Percentiles rank a stretch among this genome's conserved stretches.
These are phyloP conservation scores for Saitozyma podzolica DNA, from an alignment of 768 basidiomycete genomes.

Conservation along the genomic window DNA sequence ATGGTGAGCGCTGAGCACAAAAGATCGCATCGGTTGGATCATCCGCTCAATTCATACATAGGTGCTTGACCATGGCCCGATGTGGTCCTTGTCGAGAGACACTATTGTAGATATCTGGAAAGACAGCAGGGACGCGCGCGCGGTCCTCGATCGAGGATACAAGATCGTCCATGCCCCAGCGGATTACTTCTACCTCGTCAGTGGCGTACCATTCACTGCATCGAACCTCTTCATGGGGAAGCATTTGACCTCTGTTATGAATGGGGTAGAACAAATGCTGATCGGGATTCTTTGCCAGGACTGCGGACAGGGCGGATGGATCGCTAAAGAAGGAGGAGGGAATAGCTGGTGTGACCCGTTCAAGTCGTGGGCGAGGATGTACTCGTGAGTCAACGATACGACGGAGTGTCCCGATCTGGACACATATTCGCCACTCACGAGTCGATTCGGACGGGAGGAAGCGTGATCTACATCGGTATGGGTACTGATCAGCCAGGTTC, in stretches of 20 bases:
- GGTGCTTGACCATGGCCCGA: slow-evolving; percentile 16
- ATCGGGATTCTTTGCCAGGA: slow-evolving; percentile 53
- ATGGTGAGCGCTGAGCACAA: slow-evolving; percentile 56
- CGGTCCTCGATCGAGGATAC: slow-evolving; percentile 65
- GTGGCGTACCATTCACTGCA: slow-evolving; percentile 19
- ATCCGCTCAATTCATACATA: neutral
- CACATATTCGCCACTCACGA: too few species aligned
- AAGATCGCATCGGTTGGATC: neutral
- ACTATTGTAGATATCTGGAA: slow-evolving; percentile 63
- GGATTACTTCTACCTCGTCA: slow-evolving; percentile 74
- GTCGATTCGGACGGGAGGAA: too few species aligned
- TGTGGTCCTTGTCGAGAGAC: slow-evolving; percentile 51
- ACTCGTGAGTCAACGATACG: slow-evolving; percentile 16
- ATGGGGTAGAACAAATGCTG: neutral
- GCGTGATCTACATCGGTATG: too few species aligned
- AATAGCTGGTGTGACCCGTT: slow-evolving; percentile 69
- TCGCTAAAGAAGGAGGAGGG: slow-evolving; percentile 57
- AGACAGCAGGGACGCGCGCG: slow-evolving; percentile 62
- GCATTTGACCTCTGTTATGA: neutral
- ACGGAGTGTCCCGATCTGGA: neutral
- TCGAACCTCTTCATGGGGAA: neutral
- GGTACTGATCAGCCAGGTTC: slow-evolving; percentile 58
- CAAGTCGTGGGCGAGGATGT: slow-evolving; percentile 75
- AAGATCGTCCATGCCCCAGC: slow-evolving; percentile 68
- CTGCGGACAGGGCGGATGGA: slow-evolving; percentile 72